Evolutionary conservation across 306 rosid genomes (phyloP), one percentile per base, ranked within the genome.

Genomic region (Carpinus fangiana): DNA sequence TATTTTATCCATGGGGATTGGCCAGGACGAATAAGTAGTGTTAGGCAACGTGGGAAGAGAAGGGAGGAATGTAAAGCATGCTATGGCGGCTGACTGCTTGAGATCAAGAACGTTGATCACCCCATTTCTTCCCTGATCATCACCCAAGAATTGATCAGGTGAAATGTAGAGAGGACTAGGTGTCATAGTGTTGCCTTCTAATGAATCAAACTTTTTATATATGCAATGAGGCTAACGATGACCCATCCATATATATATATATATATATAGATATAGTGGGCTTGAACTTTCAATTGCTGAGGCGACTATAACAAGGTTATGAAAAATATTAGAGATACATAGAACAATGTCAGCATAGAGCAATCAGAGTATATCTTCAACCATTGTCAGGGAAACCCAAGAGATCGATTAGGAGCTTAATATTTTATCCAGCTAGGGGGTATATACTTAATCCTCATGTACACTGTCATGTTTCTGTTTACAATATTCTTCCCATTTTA

Each of bases 1-100:
- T 16, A 76, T 80, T 68, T 88, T 90, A 2, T 81, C 86, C 0
- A 14, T 0, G 84, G 56, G 57, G 52, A 74, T 52, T 91, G 87
- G 1, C 84, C 76, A 79, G 57, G 47, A 20, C 1, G 65, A 46
- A 38, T 8, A 38, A 72, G 34, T 31, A 31, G 21, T 74, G 50
- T 53, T 75, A 36, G 84, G 79, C 48, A 67, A 50, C 8, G 56
- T 31, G 11, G 89, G 69, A n/a, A 79, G n/a, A 69, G 52, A 65
- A 14, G 82, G 84, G 57, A 70, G 84, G 57, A 70, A 50, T 14
- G 79, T 20, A 79, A 66, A 65, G 64, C 36, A 71, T 75, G 76
- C 59, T 79, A 75, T 72, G 83, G 78, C 51, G 83, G 78, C 51
- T 1, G 86, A 72, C 3, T 43, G 50, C 26, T 28, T 79, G 38